A percentile compares a stretch with the other conserved stretches of the same genome.
Evolutionary conservation across 2,329 filamentous ascomycete genomes (phyloP).

Genomic region (Ophiostoma perfectum): DNA sequence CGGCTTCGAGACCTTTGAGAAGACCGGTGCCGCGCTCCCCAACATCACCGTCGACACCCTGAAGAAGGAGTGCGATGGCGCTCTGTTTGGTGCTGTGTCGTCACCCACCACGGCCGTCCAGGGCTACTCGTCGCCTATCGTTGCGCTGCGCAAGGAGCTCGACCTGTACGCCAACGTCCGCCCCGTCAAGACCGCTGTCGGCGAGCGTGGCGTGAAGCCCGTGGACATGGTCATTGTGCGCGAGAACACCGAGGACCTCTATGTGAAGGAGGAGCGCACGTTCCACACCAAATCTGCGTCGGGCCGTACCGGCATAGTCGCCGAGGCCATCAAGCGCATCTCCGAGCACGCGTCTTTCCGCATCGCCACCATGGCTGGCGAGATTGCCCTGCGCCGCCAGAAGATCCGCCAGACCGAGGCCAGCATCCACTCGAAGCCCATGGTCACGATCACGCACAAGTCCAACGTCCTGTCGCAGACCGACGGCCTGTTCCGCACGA

Average conservation of each 20-base stretch:
- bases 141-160: slow-evolving; percentile 90
- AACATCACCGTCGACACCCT: slow-evolving; percentile 87
- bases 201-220: slow-evolving; percentile 56
- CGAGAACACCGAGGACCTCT: slow-evolving; percentile 97
- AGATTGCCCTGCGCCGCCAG: slow-evolving; percentile 84
- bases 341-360: slow-evolving; percentile 76
- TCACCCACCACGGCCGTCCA: slow-evolving; percentile 85
- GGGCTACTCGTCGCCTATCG: slow-evolving; percentile 94
- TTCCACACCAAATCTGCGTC: slow-evolving; percentile 48
- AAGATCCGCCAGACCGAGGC: slow-evolving; percentile 59
- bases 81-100: slow-evolving; percentile 91
- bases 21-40: slow-evolving; percentile 80
- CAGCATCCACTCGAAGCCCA: slow-evolving; percentile 61
- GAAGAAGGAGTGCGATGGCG: slow-evolving; percentile 86
- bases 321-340: slow-evolving; percentile 97
- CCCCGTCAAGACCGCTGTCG: slow-evolving; percentile 78
- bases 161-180: slow-evolving; percentile 96
- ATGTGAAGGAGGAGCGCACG: slow-evolving; percentile 94
- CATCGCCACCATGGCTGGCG: slow-evolving; percentile 88
- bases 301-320: slow-evolving; percentile 69
- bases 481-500: slow-evolving; percentile 87
- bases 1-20: slow-evolving; percentile 88
- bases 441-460: slow-evolving; percentile 98
- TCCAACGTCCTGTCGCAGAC: slow-evolving; percentile 95
- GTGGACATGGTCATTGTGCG: slow-evolving; percentile 98